Base-by-base conservation (phyloP, 805 yeast species). In the Sugiyamaella mastotermitis region DNA sequence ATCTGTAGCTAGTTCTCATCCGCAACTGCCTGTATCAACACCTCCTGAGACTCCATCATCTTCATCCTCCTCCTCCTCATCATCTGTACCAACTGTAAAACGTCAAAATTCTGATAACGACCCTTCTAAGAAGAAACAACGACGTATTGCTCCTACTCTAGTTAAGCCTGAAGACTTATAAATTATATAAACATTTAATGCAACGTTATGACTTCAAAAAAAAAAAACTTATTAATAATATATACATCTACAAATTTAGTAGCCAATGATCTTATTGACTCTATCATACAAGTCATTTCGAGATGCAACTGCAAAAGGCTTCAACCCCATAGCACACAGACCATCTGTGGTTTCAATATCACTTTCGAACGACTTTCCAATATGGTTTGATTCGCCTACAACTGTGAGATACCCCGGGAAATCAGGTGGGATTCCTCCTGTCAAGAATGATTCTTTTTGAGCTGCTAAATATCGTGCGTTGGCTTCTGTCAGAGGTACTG, bases 81-180 rank as follows among this genome's bases (percentile, higher is more conserved):
- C 26, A 10, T 23, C 26, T 23, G 23, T 21, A 4, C 22, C 47
- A 10, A 21, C 46, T 1, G 32, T 24, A 31, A 33, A 33, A 29
- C 34, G 24, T 18, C 10, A 26, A 11, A 5, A 26, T 15, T 14
- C 37, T 21, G 38, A 20, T 13, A 33, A 37, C n/a, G 33, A 26
- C 31, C 36, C 35, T 6, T 10, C 30, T 10, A 17, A 14, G 14
- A 55, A 57, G 35, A 56, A 60, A 42, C 65, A 62, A 43, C 55
- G 68, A 36, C 54, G 66, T 38, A 48, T 65, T 22, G 58, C 59
- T 3, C 69, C 69, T 3, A 62, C 62, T 2, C 30, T 27, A 27
- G 14, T 27, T n/a, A n/a, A n/a, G n/a, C n/a, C n/a, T n/a, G n/a
- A n/a, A n/a, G n/a, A n/a, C n/a, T n/a, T n/a, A n/a, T n/a, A n/a